Evolutionary conservation across 2,329 filamentous ascomycete genomes (phyloP).

Genomic region (Cladophialophora carrionii): DNA sequence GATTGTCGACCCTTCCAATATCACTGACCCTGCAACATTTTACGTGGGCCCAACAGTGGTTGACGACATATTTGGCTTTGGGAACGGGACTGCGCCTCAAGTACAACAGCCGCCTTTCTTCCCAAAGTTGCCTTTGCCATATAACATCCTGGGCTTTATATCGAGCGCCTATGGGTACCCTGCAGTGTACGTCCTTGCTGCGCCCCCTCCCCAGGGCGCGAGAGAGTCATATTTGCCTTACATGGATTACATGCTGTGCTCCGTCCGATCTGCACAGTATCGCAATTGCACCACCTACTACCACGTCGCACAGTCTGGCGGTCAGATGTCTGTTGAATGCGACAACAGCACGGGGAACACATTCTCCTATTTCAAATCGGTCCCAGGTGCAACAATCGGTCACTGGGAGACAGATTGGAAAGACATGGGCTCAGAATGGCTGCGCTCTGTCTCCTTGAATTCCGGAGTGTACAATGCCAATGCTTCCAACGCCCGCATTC

Average conservation of each 20-base stretch:
- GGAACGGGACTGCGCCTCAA: conserved; percentile 35
- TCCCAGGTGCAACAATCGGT: conserved; percentile 43
- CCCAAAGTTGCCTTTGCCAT: conserved; percentile 59
- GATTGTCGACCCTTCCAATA: conserved; percentile 47
- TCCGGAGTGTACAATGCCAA: conserved; percentile 60
- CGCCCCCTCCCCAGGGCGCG: conserved; percentile 41
- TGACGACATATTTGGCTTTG: conserved; percentile 70
- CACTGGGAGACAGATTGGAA: conserved; percentile 56
- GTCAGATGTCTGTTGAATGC: conserved; percentile 64
- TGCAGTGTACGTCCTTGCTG: conserved; percentile 69
- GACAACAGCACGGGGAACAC: conserved; percentile 60
- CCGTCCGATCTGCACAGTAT: conserved; percentile 66
- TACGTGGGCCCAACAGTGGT: conserved; percentile 63
- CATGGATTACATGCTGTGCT: conserved; percentile 67
- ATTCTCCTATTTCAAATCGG: conserved; percentile 59
- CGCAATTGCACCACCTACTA: conserved; percentile 68
- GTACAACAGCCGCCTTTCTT: conserved; percentile 59
- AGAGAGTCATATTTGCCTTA: conserved; percentile 27
- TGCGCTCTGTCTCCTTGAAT: conserved; percentile 59
- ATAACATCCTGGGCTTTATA: conserved; percentile 68
- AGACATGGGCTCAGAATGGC: conserved; percentile 60
- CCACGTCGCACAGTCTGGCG: conserved; percentile 59
- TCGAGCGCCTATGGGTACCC: conserved; percentile 51
- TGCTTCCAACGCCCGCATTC: conserved; percentile 62
- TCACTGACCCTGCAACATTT: conserved; percentile 41